Conservation (phyloP, 192 early-diverging fungal genomes). For the Spizellomyces punctatus region DNA sequence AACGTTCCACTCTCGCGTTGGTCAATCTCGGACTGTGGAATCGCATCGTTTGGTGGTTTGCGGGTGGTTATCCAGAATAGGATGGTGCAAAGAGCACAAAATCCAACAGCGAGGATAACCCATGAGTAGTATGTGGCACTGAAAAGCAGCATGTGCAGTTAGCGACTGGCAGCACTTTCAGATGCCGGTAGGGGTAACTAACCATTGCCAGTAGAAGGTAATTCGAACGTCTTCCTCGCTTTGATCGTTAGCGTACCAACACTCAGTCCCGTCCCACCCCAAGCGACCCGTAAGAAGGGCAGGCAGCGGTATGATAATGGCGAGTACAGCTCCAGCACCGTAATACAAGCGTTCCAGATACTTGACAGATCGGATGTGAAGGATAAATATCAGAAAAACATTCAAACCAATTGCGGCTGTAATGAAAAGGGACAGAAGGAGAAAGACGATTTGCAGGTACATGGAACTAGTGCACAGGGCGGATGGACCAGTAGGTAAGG, state of each 20-base stretch:
- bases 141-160: background rate
- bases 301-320: slow-evolving; percentile 12
- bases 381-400: slow-evolving; percentile 22
- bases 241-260: slow-evolving; percentile 12
- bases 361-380: slow-evolving; percentile 2
- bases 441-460: slow-evolving; percentile 11
- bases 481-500: slow-evolving; percentile 9
- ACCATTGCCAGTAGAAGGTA: slow-evolving; percentile 23
- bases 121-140: slow-evolving; percentile 11
- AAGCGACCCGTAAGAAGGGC: slow-evolving; percentile 6
- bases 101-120: slow-evolving; percentile 8
- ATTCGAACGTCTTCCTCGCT: too few relatives aligned
- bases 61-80: background rate
- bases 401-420: slow-evolving; percentile 28
- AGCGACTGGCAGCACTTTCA: too few relatives aligned
- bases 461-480: slow-evolving; percentile 16
- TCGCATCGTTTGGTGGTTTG: too few relatives aligned
- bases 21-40: background rate
- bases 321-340: background rate
- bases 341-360: slow-evolving; percentile 20
- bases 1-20: background rate
- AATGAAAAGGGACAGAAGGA: slow-evolving; percentile 18
- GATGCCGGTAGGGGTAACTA: background rate
- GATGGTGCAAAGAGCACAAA: slow-evolving; percentile 14
- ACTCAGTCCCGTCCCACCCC: slow-evolving; percentile 27